Base-by-base conservation (phyloP, 2,329 filamentous ascomycete genomes). In the Fusarium sp. region DNA sequence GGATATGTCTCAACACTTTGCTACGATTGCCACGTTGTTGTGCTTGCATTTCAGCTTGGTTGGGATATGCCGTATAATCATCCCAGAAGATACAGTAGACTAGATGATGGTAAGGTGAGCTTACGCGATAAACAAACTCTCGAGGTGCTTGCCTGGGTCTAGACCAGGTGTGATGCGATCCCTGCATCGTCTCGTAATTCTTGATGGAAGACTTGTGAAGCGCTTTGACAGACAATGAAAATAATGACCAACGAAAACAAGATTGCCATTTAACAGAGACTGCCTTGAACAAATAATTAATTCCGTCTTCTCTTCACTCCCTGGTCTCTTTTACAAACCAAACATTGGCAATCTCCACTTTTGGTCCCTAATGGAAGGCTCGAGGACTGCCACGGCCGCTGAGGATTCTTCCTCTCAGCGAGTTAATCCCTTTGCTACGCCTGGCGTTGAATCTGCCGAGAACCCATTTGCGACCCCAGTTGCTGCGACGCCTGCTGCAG, bases 401-500 rank as follows among this genome's bases (percentile, higher is more conserved):
- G 49, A 67, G 45, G 69, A 60, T 36, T 54, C 54, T 4, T 53
- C 48, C 35, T 57, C 45, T 1, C 45, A 29, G 53, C 57, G 41
- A 36, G 27, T 35, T 23, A 69, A 69, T 45, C 54, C 53, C 3
- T 66, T 63, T 40, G 57, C 48, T 36, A 66, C 56, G 5, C 61
- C 69, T 20, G 58, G 56, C 15, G 49, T 45, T 51, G 70, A 70
- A 17, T 37, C 56, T 15, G 50, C 56, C 4, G 69, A 71, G 21
- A 72, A 72, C 18, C 70, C 67, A 0, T 72, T 72, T 18, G 64
- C 58, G 18, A 72, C 70, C 31, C 70, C 70, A 8, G 48, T 49
- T 54, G 60, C 57, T 3, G 69, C 63, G 8, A 72, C 69, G 21
- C 69, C 69, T 3, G 39, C 58, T 65, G 66, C 69, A 6, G 57